Evolutionary conservation across 2,329 filamentous ascomycete species (phyloP).

Genomic region (Neofusicoccum ribis): DNA sequence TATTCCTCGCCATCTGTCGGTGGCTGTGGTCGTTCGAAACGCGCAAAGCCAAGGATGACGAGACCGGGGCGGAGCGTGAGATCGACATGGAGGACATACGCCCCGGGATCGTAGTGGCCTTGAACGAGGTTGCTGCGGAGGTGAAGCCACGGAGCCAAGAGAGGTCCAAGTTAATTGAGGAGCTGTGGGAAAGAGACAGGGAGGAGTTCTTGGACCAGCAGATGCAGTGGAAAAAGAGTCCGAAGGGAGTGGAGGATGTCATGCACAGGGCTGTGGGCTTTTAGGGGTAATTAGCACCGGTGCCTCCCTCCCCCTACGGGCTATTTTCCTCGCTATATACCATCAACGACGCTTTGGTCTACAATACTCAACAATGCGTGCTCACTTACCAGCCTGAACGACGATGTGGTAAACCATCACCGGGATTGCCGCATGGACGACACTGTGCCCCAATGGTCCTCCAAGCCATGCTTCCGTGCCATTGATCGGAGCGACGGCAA

Average conservation of each 20-base stretch:
- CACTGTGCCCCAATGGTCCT: no score
- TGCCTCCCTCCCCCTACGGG: no score
- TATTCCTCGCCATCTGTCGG: conserved; percentile 33
- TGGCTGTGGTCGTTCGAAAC: conserved; percentile 37
- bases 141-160: conserved; percentile 23
- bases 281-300: not conserved
- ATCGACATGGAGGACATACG: conserved; percentile 11
- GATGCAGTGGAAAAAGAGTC: conserved; percentile 27
- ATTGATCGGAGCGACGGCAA: no score
- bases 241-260: conserved; percentile 21
- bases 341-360: no score
- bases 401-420: no score
- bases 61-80: conserved; percentile 5
- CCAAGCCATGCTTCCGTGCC: no score
- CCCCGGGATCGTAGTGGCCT: conserved; percentile 25
- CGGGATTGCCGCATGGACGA: no score
- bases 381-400: no score
- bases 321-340: no score
- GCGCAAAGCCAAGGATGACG: not conserved
- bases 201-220: conserved; percentile 19
- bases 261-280: not conserved
- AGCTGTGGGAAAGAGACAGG: conserved; percentile 25
- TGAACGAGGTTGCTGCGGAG: conserved; percentile 23
- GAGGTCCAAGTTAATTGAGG: conserved; percentile 15
- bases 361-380: no score